Evolutionary conservation across 345 rosid species (phyloP).

Genomic region (Euclidium syriacum): DNA sequence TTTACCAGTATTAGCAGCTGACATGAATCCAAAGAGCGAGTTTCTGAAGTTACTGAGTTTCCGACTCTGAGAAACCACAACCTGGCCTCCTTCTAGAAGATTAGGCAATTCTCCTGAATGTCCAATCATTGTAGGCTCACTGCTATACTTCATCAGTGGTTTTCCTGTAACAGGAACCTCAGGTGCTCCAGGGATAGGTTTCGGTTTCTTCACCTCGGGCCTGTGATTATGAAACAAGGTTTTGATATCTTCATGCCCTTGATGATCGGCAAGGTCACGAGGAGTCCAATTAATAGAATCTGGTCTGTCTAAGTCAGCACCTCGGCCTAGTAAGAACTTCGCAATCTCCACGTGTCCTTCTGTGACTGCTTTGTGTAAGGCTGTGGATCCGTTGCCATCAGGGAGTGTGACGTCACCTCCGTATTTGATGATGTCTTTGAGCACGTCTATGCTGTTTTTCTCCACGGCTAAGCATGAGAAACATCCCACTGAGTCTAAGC

Average conservation of each 20-base stretch:
- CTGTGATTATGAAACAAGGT: constrained; percentile 32
- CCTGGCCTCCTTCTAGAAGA: constrained; percentile 31
- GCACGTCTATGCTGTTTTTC: constrained; percentile 50
- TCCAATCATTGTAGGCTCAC: constrained; percentile 52
- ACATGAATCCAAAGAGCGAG: constrained; percentile 71
- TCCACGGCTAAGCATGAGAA: constrained; percentile 54
- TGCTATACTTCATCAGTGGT: constrained; percentile 47
- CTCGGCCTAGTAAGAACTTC: constrained; percentile 53
- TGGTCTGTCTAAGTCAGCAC: constrained; percentile 53
- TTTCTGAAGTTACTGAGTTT: constrained; percentile 46
- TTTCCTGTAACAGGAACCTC: constrained; percentile 22
- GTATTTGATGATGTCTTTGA: constrained; percentile 41
- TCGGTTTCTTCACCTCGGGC: constrained; percentile 20
- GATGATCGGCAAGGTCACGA: constrained; percentile 64
- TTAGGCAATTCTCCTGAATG: constrained; percentile 48
- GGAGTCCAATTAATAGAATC: constrained; percentile 78
- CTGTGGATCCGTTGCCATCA: constrained; percentile 44
- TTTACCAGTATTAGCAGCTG: constrained; percentile 60
- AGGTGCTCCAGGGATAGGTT: neutral
- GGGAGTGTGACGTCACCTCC: constrained; percentile 63
- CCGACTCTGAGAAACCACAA: constrained; percentile 36
- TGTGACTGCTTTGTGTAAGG: constrained; percentile 63
- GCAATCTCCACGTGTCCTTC: constrained; percentile 62
- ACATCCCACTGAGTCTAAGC: constrained; percentile 47
- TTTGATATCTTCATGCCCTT: constrained; percentile 70